A percentile compares a stretch with the other conserved stretches of the same genome.
Evolutionary conservation across 805 yeast genomes (phyloP).

Genomic region (Candida incommunis): DNA sequence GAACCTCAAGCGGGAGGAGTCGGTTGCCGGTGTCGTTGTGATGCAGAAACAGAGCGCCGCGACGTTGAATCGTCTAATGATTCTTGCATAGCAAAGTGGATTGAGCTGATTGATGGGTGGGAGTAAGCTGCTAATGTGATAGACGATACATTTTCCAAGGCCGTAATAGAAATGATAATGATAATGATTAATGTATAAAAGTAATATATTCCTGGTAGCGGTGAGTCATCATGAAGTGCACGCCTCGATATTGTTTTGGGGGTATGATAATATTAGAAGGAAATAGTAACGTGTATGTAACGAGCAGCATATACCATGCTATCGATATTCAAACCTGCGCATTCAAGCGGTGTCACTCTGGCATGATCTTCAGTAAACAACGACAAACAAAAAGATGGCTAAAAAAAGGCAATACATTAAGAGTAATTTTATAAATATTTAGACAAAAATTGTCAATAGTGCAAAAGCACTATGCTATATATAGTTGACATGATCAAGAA

Average conservation of each 20-base stretch:
- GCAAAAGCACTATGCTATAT: background rate
- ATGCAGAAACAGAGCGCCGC: slow-evolving; percentile 20
- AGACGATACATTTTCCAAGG: background rate
- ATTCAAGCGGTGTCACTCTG: too few species aligned
- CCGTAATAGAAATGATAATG: slow-evolving; percentile 3
- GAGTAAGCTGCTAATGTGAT: too few species aligned
- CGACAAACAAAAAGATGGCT: too few species aligned
- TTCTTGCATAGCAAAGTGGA: slow-evolving; percentile 21
- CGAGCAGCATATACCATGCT: too few species aligned
- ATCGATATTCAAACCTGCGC: too few species aligned
- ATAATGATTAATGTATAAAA: background rate
- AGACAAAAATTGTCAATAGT: background rate
- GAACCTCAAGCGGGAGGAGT: slow-evolving; percentile 32
- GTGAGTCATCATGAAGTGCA: too few species aligned
- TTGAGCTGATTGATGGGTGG: slow-evolving; percentile 21
- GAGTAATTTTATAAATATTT: background rate
- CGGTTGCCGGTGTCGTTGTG: slow-evolving; percentile 86
- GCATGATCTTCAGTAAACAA: too few species aligned
- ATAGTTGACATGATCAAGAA: slow-evolving; percentile 26
- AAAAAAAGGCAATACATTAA: too few species aligned
- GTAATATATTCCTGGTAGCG: background rate
- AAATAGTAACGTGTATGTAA: too few species aligned
- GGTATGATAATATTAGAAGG: too few species aligned
- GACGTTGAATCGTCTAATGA: slow-evolving; percentile 22
- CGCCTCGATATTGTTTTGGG: too few species aligned